Conservation (phyloP, 352 stramenopile genomes). For the Phytophthora boehmeriae region DNA sequence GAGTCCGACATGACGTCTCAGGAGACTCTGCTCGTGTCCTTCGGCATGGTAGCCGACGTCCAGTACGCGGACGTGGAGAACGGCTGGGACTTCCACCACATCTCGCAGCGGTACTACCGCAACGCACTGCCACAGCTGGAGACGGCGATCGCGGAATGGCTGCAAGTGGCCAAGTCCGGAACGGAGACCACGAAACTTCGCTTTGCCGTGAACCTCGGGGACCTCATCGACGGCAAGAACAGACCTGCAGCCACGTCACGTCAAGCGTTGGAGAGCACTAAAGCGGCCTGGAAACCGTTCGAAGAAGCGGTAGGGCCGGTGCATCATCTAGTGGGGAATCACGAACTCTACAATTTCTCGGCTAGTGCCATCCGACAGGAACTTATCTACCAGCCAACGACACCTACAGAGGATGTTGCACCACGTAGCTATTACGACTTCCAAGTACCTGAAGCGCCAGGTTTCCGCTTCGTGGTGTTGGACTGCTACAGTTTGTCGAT, state of each 20-base stretch:
- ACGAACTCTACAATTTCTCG: conserved; percentile 87
- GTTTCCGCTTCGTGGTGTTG: conserved; percentile 70
- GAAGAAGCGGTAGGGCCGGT: conserved; percentile 52
- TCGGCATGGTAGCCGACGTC: conserved; percentile 77
- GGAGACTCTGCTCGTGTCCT: conserved; percentile 52
- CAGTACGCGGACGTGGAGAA: conserved; percentile 86
- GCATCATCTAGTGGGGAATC: conserved; percentile 84
- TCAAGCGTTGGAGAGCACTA: conserved; percentile 45
- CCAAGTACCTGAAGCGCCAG: conserved; percentile 34
- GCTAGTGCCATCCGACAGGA: conserved; percentile 47
- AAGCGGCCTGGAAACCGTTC: conserved; percentile 51
- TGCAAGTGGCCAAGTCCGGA: conserved; percentile 32
- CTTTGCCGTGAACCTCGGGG: conserved; percentile 81
- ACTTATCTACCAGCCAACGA: conserved; percentile 41
- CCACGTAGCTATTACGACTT: conserved; percentile 74
- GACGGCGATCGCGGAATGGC: conserved; percentile 54
- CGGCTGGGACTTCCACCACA: conserved; percentile 79
- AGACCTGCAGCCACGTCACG: conserved; percentile 44
- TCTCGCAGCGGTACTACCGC: conserved; percentile 72
- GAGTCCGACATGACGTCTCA: not conserved
- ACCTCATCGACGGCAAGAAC: conserved; percentile 88
- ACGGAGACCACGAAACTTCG: conserved; percentile 31
- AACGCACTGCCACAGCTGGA: conserved; percentile 61
- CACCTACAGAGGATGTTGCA: conserved; percentile 10
- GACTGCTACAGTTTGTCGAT: conserved; percentile 75